These are phyloP conservation scores for Fusarium fracticaudum DNA, from an alignment of 2,329 filamentous ascomycete genomes.

Conservation along the genomic window DNA sequence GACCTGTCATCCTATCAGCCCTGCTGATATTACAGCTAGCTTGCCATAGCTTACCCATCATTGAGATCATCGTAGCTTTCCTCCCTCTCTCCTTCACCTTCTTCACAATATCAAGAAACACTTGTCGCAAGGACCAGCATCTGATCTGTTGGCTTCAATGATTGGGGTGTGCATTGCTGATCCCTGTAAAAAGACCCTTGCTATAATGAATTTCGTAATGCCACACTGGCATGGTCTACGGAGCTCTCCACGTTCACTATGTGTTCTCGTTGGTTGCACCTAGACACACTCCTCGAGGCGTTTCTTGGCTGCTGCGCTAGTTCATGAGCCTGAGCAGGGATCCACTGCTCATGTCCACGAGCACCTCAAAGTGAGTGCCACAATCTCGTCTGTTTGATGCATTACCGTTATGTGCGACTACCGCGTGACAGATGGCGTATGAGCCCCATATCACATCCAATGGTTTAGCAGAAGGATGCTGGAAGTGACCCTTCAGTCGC, in stretches of 20 bases:
- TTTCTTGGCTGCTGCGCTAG: slow-evolving; percentile 31
- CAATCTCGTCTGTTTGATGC: slow-evolving; percentile 9
- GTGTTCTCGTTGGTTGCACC: slow-evolving; percentile 7
- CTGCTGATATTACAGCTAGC: not conserved
- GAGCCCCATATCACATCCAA: not conserved
- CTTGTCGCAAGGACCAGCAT: slow-evolving; percentile 2
- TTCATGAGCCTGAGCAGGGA: not conserved
- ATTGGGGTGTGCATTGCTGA: slow-evolving; percentile 3
- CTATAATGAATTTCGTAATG: slow-evolving; percentile 22
- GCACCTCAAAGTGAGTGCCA: slow-evolving; percentile 6
- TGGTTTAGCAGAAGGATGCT: not conserved
- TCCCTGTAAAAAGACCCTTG: slow-evolving; percentile 25
- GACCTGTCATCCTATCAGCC: not conserved
- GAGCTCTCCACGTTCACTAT: not conserved
- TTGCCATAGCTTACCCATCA: not conserved
- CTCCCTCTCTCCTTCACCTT: not conserved
- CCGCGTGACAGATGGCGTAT: slow-evolving; percentile 5
- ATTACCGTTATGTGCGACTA: slow-evolving; percentile 25
- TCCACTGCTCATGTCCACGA: not conserved
- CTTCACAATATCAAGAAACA: not conserved
- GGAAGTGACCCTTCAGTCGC: slow-evolving; percentile 2
- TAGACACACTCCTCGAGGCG: not conserved
- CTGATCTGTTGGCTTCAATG: slow-evolving; percentile 6
- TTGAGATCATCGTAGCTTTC: not conserved
- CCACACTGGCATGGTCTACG: slow-evolving; percentile 16